A percentile compares a stretch with the other conserved stretches of the same genome.
These are phyloP conservation scores for Phaeosphaeriaceae sp. DNA, from an alignment of 2,329 filamentous ascomycete genomes.

Conservation along the genomic window DNA sequence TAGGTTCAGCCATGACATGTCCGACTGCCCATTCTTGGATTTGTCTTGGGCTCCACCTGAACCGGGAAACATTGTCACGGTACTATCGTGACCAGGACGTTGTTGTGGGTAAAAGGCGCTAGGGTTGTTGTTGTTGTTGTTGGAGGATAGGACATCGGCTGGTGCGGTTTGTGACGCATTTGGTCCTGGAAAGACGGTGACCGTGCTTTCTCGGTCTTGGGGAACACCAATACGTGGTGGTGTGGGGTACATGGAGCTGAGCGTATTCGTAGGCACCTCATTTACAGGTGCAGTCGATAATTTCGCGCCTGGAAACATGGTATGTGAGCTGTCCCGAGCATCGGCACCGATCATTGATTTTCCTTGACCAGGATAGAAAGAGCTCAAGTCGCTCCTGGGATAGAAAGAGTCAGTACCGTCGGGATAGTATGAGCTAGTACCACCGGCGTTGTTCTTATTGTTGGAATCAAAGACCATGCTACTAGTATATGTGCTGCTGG, in stretches of 20 bases:
- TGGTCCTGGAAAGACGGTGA: slow-evolving; percentile 39
- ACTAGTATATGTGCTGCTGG: slow-evolving; percentile 54
- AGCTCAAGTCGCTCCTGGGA: slow-evolving; percentile 63
- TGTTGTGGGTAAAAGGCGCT: slow-evolving; percentile 50
- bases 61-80: slow-evolving; percentile 40
- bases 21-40: slow-evolving; percentile 51
- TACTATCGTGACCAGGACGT: slow-evolving; percentile 66
- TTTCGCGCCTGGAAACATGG: slow-evolving; percentile 35
- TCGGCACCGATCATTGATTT: slow-evolving; percentile 62
- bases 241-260: slow-evolving; percentile 34
- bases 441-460: slow-evolving; percentile 56
- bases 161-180: slow-evolving; percentile 17
- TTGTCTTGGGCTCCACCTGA: slow-evolving; percentile 20
- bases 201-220: slow-evolving; percentile 60
- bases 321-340: slow-evolving; percentile 64
- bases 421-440: slow-evolving; percentile 57
- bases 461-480: slow-evolving; percentile 51
- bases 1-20: slow-evolving; percentile 84
- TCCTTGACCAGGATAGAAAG: slow-evolving; percentile 50
- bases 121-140: slow-evolving; percentile 66
- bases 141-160: slow-evolving; percentile 43
- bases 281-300: slow-evolving; percentile 19
- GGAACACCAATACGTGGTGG: slow-evolving; percentile 35
- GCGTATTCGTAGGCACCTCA: slow-evolving; percentile 27
- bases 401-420: slow-evolving; percentile 45